Percentiles rank a stretch among this genome's conserved stretches.
These are phyloP conservation scores for Psidium guajava DNA, from an alignment of 345 rosid genomes.

Conservation along the genomic window DNA sequence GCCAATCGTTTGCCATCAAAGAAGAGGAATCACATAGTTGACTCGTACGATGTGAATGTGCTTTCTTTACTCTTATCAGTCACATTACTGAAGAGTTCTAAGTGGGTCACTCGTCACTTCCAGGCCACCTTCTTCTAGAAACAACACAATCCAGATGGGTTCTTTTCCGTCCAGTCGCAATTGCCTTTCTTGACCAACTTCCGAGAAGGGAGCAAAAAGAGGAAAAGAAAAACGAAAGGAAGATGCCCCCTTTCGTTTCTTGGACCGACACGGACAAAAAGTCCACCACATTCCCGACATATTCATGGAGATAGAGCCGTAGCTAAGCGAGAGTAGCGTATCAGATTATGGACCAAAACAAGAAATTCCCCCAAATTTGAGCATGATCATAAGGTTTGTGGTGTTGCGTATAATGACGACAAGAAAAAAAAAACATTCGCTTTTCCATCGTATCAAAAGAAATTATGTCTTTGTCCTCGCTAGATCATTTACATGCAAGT, in stretches of 20 bases:
- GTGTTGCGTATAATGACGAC: background rate
- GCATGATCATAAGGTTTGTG: background rate
- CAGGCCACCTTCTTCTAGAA: background rate
- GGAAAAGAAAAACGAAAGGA: background rate
- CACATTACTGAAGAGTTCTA: background rate
- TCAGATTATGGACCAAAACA: too few relatives aligned
- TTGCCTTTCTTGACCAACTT: background rate
- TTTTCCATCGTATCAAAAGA: background rate
- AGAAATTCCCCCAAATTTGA: background rate
- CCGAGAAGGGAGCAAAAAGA: background rate
- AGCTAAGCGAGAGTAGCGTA: too few relatives aligned
- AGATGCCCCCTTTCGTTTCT: too few relatives aligned
- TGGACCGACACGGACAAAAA: too few relatives aligned
- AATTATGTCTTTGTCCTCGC: background rate
- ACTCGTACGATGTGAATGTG: too few relatives aligned
- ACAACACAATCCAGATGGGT: background rate
- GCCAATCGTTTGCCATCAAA: background rate
- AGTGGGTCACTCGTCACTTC: background rate
- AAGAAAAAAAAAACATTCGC: background rate
- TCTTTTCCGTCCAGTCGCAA: background rate
- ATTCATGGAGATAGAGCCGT: too few relatives aligned
- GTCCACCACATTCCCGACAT: too few relatives aligned
- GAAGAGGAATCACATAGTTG: background rate
- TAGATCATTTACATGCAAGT: background rate
- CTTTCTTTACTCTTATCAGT: too few relatives aligned